Base-by-base conservation (phyloP, 495 filamentous ascomycete species). In the Xylaria palmicola region DNA sequence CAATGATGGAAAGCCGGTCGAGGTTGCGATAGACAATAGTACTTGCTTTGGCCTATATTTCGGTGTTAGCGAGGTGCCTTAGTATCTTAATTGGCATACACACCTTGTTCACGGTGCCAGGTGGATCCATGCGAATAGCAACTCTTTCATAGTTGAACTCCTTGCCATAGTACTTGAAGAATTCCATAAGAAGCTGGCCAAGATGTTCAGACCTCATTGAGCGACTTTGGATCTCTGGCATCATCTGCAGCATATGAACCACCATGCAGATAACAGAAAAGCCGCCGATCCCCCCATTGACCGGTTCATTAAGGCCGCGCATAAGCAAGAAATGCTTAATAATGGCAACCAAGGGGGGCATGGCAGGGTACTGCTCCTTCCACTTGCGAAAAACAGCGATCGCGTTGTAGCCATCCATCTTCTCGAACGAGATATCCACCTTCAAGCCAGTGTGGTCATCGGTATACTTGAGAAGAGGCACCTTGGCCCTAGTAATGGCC, bases 361-460 rank as follows among this genome's bases (percentile, higher is more conserved):
- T 92, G 1, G 82, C 85, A 0, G 93, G 93, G 65, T 86, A 96
- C 44, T 85, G 77, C 7, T 74, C 52, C 64, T 89, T 91, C 94
- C 94, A 98, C 0, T 73, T 68, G 45, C 83, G 74, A 68, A 96
- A 96, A 0, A 90, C 96, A 15, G 83, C 68, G 64, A 92, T 90
- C 20, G 93, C 92, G 2, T 82, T 72, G 24, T 96, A 60, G 4
- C 94, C 94, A 39, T 86, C 89, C 26, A 85, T 72, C 67, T 97
- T 98, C 74, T 98, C 95, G 68, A 98, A 97, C 0, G 93, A 97
- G 40, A 98, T 75, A 69, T 98, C 94, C 20, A 98, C 86, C 40
- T 85, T 87, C 43, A 98, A 77, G 7, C 83, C 82, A 2, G 92
- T 96, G 45, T 78, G 52, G 44, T 71, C 75, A 60, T 98, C 93